Conservation (phyloP, 129 eudicot species). For the Smallanthus sonchifolius region DNA sequence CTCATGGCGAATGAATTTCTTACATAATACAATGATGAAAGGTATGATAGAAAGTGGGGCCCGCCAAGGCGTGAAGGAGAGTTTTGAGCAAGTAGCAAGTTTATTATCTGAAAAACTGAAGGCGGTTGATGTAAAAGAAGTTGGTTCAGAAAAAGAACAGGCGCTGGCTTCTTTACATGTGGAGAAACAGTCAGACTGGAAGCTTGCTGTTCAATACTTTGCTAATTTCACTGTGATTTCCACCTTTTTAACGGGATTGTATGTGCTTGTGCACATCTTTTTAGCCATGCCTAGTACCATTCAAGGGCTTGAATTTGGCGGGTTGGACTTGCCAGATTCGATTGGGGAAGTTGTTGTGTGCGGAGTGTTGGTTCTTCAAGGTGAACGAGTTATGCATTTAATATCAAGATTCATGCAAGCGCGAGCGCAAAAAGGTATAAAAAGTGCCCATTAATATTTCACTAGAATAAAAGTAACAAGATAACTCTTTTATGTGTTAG, state of each 20-base stretch:
- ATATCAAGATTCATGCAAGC: slow-evolving; percentile 95
- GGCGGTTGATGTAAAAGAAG: slow-evolving; percentile 60
- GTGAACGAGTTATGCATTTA: slow-evolving; percentile 60
- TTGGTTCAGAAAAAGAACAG: slow-evolving; percentile 75
- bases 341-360: slow-evolving; percentile 87
- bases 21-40: slow-evolving; percentile 94
- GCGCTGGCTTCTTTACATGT: slow-evolving; percentile 78
- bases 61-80: slow-evolving; percentile 78
- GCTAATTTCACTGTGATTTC: slow-evolving; percentile 84
- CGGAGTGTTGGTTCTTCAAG: slow-evolving; percentile 82
- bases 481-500: too few species aligned
- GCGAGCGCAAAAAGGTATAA: slow-evolving; percentile 73
- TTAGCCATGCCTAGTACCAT: slow-evolving; percentile 66
- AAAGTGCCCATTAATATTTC: not conserved
- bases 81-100: slow-evolving; percentile 62
- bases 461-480: too few species aligned
- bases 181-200: slow-evolving; percentile 81
- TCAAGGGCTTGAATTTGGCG: slow-evolving; percentile 96
- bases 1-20: slow-evolving; percentile 87
- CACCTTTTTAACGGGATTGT: slow-evolving; percentile 58
- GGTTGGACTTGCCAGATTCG: slow-evolving; percentile 92
- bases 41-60: slow-evolving; percentile 97
- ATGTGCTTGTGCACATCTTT: slow-evolving; percentile 68
- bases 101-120: slow-evolving; percentile 59
- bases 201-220: slow-evolving; percentile 82